A percentile compares a stretch with the other conserved stretches of the same genome.
phyloP scores from a whole-genome alignment of 2,329 filamentous ascomycete species.

The Fusarium stilboides region DNA sequence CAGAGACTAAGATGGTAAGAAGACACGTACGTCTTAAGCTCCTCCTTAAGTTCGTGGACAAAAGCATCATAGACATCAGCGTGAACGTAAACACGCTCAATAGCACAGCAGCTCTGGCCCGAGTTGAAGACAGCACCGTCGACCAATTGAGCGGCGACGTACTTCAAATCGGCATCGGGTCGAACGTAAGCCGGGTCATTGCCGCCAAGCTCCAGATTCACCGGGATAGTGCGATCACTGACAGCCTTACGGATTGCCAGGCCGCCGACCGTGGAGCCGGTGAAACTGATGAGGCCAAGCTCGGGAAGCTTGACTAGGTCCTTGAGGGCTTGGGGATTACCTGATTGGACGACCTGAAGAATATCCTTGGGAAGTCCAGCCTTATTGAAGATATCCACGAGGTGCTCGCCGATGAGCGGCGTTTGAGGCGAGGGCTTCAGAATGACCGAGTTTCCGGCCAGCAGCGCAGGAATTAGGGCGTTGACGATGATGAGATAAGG shows the following conservation, averaged over 20 bases:
- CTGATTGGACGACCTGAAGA: conserved; percentile 92
- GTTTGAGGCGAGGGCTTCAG: conserved; percentile 96
- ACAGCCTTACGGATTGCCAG: conserved; percentile 88
- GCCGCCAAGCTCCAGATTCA: conserved; percentile 91
- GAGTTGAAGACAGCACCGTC: conserved; percentile 98
- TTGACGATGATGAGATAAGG: conserved; percentile 95
- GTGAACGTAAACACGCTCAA: conserved; percentile 93
- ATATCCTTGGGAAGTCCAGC: conserved; percentile 89
- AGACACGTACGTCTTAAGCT: conserved; percentile 66
- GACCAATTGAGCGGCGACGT: conserved; percentile 94
- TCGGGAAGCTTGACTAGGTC: conserved; percentile 81
- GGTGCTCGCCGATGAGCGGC: conserved; percentile 88
- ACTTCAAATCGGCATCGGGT: conserved; percentile 85
- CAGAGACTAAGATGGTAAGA: too few relatives aligned
- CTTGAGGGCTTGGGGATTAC: conserved; percentile 82
- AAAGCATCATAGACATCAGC: conserved; percentile 87
- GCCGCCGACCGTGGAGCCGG: conserved; percentile 89
- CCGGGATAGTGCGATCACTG: conserved; percentile 85
- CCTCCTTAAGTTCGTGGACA: conserved; percentile 81
- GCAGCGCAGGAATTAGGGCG: conserved; percentile 89
- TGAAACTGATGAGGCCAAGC: conserved; percentile 89
- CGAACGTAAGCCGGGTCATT: conserved; percentile 95
- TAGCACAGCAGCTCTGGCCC: conserved; percentile 93
- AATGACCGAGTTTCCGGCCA: conserved; percentile 91
- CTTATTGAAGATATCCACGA: conserved; percentile 80